Base-by-base conservation (phyloP, 176 grass and related monocot genomes). In the Musa troglodytarum region DNA sequence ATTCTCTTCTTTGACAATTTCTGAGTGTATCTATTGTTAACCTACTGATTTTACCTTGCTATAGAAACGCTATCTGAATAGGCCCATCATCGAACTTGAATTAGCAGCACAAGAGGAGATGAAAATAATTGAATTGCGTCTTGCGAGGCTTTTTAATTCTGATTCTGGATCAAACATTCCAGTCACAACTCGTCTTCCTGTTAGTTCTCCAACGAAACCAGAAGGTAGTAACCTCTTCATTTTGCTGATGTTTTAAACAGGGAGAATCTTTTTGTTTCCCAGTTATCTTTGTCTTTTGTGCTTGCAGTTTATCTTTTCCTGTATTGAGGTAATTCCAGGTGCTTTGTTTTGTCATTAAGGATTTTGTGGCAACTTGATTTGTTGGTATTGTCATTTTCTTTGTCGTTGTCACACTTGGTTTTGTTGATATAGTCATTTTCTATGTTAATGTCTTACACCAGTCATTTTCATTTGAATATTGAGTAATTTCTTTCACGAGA, bases 71-170 rank as follows among this genome's bases (percentile, higher is more conserved):
- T 99, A 92, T 24, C 15, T 49, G n/a, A 99, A 99, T 81, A 89
- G 86, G 72, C 86, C 95, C 71, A 89, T 99, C 53, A 73, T 94
- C 72, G 95, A 99, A 69, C 82, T 99, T 79, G 90, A 99, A 80
- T 72, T 12, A 74, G 90, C 90, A 71, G 90, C 95, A 79, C 86
- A 94, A 24, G 95, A 99, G 83, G 88, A 99, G 57, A 72, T 93
- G 72, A 99, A 99, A 72, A 87, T 94, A 75, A 91, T 82, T 51
- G 90, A 94, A 81, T 75, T 94, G 54, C 88, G 86, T 20, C 88
- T 99, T 82, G 84, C 86, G 14, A 86, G 83, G 73, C 88, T 94
- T 87, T 86, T 99, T 69, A 54, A 81, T 16, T 71, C 86, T 65
- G 84, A 81, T 66, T 63, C 74, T 51, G 65, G 55, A 69, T 69